Evolutionary conservation across 345 rosid species (phyloP).

Genomic region (Citrus maxima): DNA sequence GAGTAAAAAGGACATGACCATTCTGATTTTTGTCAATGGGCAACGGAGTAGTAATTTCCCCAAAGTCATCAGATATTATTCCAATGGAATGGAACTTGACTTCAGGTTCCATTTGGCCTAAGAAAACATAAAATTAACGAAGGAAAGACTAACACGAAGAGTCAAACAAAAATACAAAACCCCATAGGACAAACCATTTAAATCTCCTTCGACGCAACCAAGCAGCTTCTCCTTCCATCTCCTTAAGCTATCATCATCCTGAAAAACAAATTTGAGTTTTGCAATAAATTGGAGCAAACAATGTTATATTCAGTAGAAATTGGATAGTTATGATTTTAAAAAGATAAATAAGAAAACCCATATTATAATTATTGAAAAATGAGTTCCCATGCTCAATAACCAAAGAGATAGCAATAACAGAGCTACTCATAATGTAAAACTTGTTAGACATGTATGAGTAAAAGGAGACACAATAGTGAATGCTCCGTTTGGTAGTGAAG

Average conservation of each 20-base stretch:
- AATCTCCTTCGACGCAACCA: conserved; percentile 53
- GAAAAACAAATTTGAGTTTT: conserved; percentile 16
- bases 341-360: neutral
- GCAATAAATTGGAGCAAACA: conserved; percentile 2
- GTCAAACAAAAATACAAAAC: neutral
- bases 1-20: conserved; percentile 31
- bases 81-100: conserved; percentile 52
- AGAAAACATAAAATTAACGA: conserved; percentile 7
- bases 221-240: conserved; percentile 83
- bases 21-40: conserved; percentile 30
- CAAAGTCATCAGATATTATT: conserved; percentile 44
- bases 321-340: neutral
- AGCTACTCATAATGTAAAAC: neutral
- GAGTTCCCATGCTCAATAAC: neutral
- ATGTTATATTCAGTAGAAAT: neutral
- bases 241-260: conserved; percentile 85
- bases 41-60: conserved; percentile 39
- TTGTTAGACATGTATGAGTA: neutral
- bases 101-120: conserved; percentile 52
- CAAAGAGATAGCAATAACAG: neutral
- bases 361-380: neutral
- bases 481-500: too few species aligned
- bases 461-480: neutral
- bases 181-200: conserved; percentile 28
- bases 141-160: neutral